Percentiles rank a stretch among this genome's conserved stretches.
Evolutionary conservation across 805 yeast genomes (phyloP).

Genomic region (Phaffomyces opuntiae): DNA sequence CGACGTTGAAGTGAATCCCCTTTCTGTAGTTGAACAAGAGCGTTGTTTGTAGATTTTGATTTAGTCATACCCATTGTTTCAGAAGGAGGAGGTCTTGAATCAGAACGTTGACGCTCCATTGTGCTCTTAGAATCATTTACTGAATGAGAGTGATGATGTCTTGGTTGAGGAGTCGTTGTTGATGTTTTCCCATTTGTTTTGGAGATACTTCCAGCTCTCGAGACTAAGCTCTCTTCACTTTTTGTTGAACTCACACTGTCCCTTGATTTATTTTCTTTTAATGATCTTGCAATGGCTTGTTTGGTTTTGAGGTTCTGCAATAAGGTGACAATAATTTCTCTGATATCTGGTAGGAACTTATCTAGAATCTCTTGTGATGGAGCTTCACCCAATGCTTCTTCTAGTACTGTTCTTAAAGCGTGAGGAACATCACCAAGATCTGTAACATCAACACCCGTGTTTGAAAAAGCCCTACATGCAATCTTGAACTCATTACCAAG

Average conservation of each 20-base stretch:
- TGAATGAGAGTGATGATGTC: neutral
- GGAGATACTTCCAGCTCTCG: neutral
- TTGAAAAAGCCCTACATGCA: slow-evolving; percentile 71
- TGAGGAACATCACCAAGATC: slow-evolving; percentile 91
- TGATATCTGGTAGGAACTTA: slow-evolving; percentile 70
- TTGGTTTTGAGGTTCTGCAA: slow-evolving; percentile 75
- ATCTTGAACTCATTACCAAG: slow-evolving; percentile 91
- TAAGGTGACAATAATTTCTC: slow-evolving; percentile 77
- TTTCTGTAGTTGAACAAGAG: slow-evolving; percentile 70
- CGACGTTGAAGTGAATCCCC: slow-evolving; percentile 82
- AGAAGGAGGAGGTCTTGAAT: neutral
- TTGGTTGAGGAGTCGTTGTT: neutral
- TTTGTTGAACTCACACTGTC: slow-evolving; percentile 12
- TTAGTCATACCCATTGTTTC: slow-evolving; percentile 5
- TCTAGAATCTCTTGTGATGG: slow-evolving; percentile 83
- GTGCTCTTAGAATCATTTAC: neutral
- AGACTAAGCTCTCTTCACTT: slow-evolving; percentile 8
- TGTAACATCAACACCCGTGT: slow-evolving; percentile 71
- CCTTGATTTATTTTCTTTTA: slow-evolving; percentile 23
- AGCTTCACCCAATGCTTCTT: slow-evolving; percentile 75
- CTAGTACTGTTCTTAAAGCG: slow-evolving; percentile 69
- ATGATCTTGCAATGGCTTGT: slow-evolving; percentile 48
- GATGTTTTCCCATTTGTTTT: neutral
- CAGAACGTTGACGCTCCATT: neutral
- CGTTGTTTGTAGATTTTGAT: slow-evolving; percentile 34